These are phyloP conservation scores for Picochlorum sp. DNA, from an alignment of 139 green algal genomes.

Conservation along the genomic window DNA sequence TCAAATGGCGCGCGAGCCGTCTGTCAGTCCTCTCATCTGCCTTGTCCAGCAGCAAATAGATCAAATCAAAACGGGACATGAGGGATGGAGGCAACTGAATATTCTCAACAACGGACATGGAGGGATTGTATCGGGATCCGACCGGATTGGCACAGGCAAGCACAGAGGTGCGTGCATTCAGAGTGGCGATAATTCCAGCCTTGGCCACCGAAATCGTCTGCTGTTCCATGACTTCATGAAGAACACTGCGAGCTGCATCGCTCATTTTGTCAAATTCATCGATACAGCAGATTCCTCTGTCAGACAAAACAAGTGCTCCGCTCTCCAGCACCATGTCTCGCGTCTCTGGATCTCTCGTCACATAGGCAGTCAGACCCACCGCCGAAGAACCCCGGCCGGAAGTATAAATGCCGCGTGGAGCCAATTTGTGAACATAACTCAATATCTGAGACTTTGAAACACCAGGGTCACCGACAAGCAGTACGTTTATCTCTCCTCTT, in stretches of 20 bases:
- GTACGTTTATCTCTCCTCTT: slow-evolving; percentile 90
- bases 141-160: slow-evolving; percentile 71
- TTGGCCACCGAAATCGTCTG: slow-evolving; percentile 98
- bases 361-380: slow-evolving; percentile 94
- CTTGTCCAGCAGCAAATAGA: slow-evolving; percentile 93
- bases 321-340: slow-evolving; percentile 93
- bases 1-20: slow-evolving; percentile 80
- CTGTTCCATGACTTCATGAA: slow-evolving; percentile 98
- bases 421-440: slow-evolving; percentile 89
- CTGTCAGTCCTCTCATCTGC: slow-evolving; percentile 70
- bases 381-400: slow-evolving; percentile 81
- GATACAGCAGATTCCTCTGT: slow-evolving; percentile 94
- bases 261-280: slow-evolving; percentile 99
- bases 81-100: slow-evolving; percentile 94
- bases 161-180: slow-evolving; percentile 90
- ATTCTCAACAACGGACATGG: slow-evolving; percentile 88
- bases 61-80: slow-evolving; percentile 89
- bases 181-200: slow-evolving; percentile 93
- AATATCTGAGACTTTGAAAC: slow-evolving; percentile 94
- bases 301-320: slow-evolving; percentile 88
- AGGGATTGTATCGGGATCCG: slow-evolving; percentile 77
- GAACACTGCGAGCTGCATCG: slow-evolving; percentile 80
- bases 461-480: slow-evolving; percentile 92
- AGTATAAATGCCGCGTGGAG: slow-evolving; percentile 94
- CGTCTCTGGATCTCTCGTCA: slow-evolving; percentile 85